Evolutionary conservation across 1,284 basidiomycete species (phyloP).

Genomic region (Tylopilus sp.): DNA sequence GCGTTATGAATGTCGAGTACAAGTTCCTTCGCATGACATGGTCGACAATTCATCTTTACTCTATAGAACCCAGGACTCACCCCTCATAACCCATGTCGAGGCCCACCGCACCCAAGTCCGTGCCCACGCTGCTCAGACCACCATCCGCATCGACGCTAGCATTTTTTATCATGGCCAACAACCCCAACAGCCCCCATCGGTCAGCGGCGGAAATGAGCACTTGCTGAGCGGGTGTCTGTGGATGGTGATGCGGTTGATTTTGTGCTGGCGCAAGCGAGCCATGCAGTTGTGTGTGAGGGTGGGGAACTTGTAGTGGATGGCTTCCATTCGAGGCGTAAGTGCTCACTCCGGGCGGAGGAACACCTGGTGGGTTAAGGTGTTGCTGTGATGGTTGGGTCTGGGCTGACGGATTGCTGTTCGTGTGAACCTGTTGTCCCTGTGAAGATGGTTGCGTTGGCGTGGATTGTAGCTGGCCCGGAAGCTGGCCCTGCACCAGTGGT

Average conservation of each 20-base stretch:
- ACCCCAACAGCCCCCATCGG: conserved; percentile 88
- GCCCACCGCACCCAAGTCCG: conserved; percentile 91
- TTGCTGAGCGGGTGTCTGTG: conserved; percentile 92
- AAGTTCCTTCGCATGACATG: conserved; percentile 55
- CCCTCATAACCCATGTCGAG: conserved; percentile 85
- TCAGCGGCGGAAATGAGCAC: conserved; percentile 93
- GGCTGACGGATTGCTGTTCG: conserved; percentile 29
- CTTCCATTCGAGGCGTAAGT: conserved; percentile 47
- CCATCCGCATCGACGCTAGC: conserved; percentile 78
- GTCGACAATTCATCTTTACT: conserved; percentile 20
- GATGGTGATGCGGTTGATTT: conserved; percentile 46
- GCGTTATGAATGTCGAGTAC: conserved; percentile 94
- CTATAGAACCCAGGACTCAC: conserved; percentile 49
- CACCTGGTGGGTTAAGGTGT: conserved; percentile 56
- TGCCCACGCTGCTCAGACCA: conserved; percentile 84
- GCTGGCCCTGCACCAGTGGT: conserved; percentile 34
- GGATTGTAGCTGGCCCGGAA: conserved; percentile 24
- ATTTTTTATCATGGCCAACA: conserved; percentile 90
- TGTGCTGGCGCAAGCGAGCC: conserved; percentile 27
- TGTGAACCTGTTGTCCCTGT: conserved; percentile 39
- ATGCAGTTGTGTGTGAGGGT: conserved; percentile 36
- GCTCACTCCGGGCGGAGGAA: conserved; percentile 43
- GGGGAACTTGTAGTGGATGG: conserved; percentile 36
- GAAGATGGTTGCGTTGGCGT: conserved; percentile 34
- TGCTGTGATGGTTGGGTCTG: conserved; percentile 30